Percentiles rank a stretch among this genome's conserved stretches.
These are phyloP conservation scores for Mycosphaerella arachidis DNA, from an alignment of 2,329 filamentous ascomycete species.

Conservation along the genomic window DNA sequence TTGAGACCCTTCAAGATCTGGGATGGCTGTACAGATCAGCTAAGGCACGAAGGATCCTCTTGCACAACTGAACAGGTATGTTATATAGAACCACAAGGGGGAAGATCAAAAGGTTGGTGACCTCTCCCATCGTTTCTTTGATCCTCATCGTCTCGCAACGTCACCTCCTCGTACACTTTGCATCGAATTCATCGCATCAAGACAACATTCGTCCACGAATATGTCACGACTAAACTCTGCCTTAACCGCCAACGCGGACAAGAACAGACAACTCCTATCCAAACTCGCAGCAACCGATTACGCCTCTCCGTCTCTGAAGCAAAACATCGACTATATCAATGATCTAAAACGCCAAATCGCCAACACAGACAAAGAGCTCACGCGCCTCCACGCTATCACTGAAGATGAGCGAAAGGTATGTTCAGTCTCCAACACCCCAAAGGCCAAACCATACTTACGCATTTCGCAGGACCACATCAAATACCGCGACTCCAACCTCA, in stretches of 20 bases:
- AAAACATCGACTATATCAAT: constrained; percentile 44
- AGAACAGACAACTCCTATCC: constrained; percentile 39
- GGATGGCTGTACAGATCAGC: constrained; percentile 1
- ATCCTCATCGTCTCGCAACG: background rate
- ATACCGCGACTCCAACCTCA: constrained; percentile 51
- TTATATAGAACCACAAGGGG: background rate
- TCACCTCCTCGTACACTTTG: background rate
- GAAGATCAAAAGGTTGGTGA: background rate
- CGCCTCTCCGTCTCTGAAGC: constrained; percentile 43
- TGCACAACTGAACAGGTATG: background rate
- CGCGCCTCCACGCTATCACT: constrained; percentile 39
- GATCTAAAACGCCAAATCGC: constrained; percentile 44
- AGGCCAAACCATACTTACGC: background rate
- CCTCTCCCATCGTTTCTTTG: background rate
- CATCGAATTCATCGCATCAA: background rate
- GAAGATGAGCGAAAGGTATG: constrained; percentile 42
- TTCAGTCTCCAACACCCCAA: no score
- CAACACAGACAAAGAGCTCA: constrained; percentile 37
- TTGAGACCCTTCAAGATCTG: constrained; percentile 2
- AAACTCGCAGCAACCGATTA: constrained; percentile 49
- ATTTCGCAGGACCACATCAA: constrained; percentile 44
- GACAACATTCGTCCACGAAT: background rate
- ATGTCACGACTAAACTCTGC: constrained; percentile 18
- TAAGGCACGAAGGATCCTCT: background rate
- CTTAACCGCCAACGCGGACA: constrained; percentile 19